Percentiles rank a stretch among this genome's conserved stretches.
These are phyloP conservation scores for Sporisorium graminicola DNA, from an alignment of 1,284 basidiomycete genomes.

Conservation along the genomic window DNA sequence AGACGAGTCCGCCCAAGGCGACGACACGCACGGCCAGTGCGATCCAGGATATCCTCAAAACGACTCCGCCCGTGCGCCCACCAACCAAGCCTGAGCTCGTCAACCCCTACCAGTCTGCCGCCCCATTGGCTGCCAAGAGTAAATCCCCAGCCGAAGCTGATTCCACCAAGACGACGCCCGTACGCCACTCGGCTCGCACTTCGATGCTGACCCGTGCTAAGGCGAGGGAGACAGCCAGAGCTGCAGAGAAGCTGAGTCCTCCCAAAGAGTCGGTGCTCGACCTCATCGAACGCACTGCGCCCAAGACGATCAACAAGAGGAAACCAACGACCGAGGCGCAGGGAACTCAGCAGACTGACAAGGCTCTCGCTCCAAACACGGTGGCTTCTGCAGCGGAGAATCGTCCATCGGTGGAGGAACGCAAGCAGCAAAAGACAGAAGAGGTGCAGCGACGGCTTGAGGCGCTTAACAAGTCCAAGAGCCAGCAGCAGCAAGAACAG, in stretches of 20 bases:
- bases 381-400: slow-evolving; percentile 2
- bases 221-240: slow-evolving; percentile 45
- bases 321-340: slow-evolving; percentile 13
- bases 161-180: neutral
- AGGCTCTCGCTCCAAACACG: neutral
- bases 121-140: slow-evolving; percentile 26
- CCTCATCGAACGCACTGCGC: slow-evolving; percentile 59
- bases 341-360: slow-evolving; percentile 10
- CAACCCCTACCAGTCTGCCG: slow-evolving; percentile 62
- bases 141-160: slow-evolving; percentile 16
- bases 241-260: slow-evolving; percentile 37
- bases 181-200: slow-evolving; percentile 38
- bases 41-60: slow-evolving; percentile 57
- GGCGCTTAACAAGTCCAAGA: slow-evolving; percentile 41
- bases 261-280: slow-evolving; percentile 58
- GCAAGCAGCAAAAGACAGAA: slow-evolving; percentile 53
- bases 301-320: slow-evolving; percentile 29
- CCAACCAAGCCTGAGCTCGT: slow-evolving; percentile 59
- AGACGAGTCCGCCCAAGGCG: slow-evolving; percentile 27
- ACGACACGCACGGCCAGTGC: slow-evolving; percentile 55
- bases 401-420: slow-evolving; percentile 17
- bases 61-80: slow-evolving; percentile 41
- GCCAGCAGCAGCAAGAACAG: slow-evolving; percentile 16
- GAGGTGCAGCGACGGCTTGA: slow-evolving; percentile 56
- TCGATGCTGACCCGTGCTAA: slow-evolving; percentile 54